Evolutionary conservation across 495 filamentous ascomycete species (phyloP), one percentile per base, ranked within the genome.

Genomic region (Thermochaetoides thermophila): DNA sequence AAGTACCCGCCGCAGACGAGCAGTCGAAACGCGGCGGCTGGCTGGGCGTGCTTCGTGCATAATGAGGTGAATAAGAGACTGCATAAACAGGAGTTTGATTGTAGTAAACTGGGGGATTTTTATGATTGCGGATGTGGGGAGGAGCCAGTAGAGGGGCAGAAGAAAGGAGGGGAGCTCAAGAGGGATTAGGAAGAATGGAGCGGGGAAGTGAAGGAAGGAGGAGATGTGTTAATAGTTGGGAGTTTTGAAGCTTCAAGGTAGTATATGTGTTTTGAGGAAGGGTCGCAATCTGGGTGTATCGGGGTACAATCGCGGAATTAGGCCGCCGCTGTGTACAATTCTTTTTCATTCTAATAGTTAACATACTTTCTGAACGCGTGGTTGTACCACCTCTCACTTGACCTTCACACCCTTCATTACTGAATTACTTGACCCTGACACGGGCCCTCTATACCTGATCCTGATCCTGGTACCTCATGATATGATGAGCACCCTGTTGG

Each of bases 111-210:
- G 37, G 84, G 84, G 3, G 83, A 91, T 37, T 80, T 83, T 43
- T 97, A 97, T 53, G 86, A 97, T 53, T 97, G 89, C 45, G 89
- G 89, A 9, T 97, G 89, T 52, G 81, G 75, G 3, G 85, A 83
- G 18, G 83, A 86, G 32, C 74, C 69, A 19, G 53, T 47, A 35
- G 54, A 64, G 12, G 48, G 55, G 29, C 43, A 30, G 27, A 37
- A 44, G 23, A 50, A 49, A 17, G 48, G 47, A 29, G 42, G 41
- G 32, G 38, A 23, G n/a, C n/a, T n/a, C 10, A 32, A 37, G 22
- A 7, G 4, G 17, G 15, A 14, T 11, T 10, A n/a, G 17, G n/a
- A n/a, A 15, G 13, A 7, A 24, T n/a, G 12, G 12, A 16, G 13
- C 19, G 2, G 34, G 19, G 20, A 4, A 1, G 28, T 10, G 2